These are phyloP conservation scores for Pseudopithomyces chartarum DNA, from an alignment of 2,329 filamentous ascomycete species.

Conservation along the genomic window DNA sequence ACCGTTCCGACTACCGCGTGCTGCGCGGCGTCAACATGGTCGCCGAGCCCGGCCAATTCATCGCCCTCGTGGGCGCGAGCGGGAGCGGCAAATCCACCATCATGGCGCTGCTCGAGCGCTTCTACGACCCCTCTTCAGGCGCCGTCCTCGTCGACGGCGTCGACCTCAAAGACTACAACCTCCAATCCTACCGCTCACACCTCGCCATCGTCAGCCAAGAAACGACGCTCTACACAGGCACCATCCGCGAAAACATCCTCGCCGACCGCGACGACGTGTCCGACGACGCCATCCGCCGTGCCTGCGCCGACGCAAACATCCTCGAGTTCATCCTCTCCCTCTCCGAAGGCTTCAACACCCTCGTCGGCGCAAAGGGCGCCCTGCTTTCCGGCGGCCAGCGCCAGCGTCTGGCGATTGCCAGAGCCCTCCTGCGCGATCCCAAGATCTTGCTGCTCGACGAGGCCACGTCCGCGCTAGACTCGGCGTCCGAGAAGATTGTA, in stretches of 20 bases:
- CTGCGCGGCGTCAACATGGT: constrained; percentile 79
- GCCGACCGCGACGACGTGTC: constrained; percentile 65
- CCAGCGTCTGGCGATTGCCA: constrained; percentile 91
- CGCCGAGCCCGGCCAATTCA: constrained; percentile 78
- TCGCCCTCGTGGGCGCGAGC: constrained; percentile 90
- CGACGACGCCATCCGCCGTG: constrained; percentile 75
- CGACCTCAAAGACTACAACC: constrained; percentile 76
- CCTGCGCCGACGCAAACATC: constrained; percentile 70
- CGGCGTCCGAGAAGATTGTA: constrained; percentile 70
- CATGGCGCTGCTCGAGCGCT: constrained; percentile 88
- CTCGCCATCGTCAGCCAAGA: constrained; percentile 95
- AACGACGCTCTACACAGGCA: constrained; percentile 92
- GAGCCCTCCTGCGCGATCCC: constrained; percentile 88
- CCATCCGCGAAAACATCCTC: constrained; percentile 85
- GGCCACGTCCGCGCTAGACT: constrained; percentile 46
- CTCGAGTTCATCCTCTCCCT: constrained; percentile 44
- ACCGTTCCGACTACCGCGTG: constrained; percentile 87
- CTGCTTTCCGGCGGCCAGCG: constrained; percentile 77
- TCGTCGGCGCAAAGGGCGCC: constrained; percentile 83
- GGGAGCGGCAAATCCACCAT: constrained; percentile 95
- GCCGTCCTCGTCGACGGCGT: constrained; percentile 81
- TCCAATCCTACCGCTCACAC: constrained; percentile 83
- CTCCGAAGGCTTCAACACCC: constrained; percentile 77
- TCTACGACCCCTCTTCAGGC: constrained; percentile 87
- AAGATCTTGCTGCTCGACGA: constrained; percentile 69